Conservation (phyloP, 352 stramenopile genomes). For the Phytophthora constricta region DNA sequence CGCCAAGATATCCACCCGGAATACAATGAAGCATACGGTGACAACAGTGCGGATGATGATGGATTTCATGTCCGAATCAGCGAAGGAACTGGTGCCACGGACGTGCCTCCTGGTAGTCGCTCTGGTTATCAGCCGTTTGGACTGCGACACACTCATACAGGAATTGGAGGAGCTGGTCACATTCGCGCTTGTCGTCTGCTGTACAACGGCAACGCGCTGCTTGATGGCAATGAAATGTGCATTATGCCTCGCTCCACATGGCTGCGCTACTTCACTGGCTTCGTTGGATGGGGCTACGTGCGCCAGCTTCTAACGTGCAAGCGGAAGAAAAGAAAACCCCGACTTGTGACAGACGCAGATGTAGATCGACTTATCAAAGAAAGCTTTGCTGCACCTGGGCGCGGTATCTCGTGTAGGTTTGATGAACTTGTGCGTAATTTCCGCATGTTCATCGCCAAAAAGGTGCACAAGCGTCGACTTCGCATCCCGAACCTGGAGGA, state of each 20-base stretch:
- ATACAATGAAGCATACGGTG: constrained; percentile 13
- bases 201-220: constrained; percentile 74
- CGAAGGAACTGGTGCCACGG: constrained; percentile 35
- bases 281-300: constrained; percentile 59
- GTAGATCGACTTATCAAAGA: constrained; percentile 71
- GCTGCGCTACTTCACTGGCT: constrained; percentile 63
- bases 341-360: constrained; percentile 69
- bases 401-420: constrained; percentile 81
- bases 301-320: constrained; percentile 47
- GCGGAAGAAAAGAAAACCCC: constrained; percentile 53
- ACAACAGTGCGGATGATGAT: constrained; percentile 17
- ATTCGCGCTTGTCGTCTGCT: constrained; percentile 77
- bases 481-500: constrained; percentile 70
- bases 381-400: constrained; percentile 61
- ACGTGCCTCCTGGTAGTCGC: constrained; percentile 23
- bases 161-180: constrained; percentile 52
- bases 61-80: constrained; percentile 54
- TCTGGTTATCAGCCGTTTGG: constrained; percentile 44
- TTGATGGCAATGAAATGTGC: constrained; percentile 74
- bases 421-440: constrained; percentile 85
- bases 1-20: constrained; percentile 18
- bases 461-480: constrained; percentile 63
- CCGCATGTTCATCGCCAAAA: constrained; percentile 84
- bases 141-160: constrained; percentile 53
- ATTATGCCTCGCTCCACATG: constrained; percentile 62